These are phyloP conservation scores for Penicillium paradoxum DNA, from an alignment of 495 filamentous ascomycete species.

Conservation along the genomic window DNA sequence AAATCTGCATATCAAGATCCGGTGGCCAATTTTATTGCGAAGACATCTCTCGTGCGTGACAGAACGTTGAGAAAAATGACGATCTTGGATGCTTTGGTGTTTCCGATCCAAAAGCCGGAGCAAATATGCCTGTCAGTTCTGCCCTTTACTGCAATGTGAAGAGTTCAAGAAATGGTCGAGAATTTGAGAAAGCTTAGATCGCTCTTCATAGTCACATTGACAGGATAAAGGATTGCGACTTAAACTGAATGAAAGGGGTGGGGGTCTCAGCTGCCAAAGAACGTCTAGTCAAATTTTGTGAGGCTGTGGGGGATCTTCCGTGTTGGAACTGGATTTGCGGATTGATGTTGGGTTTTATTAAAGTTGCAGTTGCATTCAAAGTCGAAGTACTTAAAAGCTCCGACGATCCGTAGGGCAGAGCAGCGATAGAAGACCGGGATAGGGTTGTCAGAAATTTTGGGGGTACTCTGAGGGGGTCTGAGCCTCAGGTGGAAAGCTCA, in stretches of 20 bases:
- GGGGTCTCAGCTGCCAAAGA: not conserved
- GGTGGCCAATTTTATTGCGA: not conserved
- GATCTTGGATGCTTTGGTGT: not conserved
- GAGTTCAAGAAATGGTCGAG: not conserved
- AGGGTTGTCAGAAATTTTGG: not conserved
- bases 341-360: not conserved
- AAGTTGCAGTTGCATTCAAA: not conserved
- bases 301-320: not conserved
- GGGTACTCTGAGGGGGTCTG: not conserved
- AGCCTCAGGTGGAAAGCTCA: constrained; percentile 11
- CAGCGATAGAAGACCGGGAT: not conserved
- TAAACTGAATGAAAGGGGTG: not conserved
- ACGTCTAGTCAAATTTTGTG: not conserved
- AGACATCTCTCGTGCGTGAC: not conserved
- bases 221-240: not conserved
- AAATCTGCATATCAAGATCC: not conserved
- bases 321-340: not conserved
- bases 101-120: not conserved
- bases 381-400: not conserved
- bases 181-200: not conserved
- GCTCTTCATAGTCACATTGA: not conserved
- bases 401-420: not conserved
- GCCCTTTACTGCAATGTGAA: not conserved
- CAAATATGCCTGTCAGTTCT: not conserved
- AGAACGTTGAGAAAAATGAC: not conserved